Base-by-base conservation (phyloP, 106 monocot genomes). In the Posidonia australis region DNA sequence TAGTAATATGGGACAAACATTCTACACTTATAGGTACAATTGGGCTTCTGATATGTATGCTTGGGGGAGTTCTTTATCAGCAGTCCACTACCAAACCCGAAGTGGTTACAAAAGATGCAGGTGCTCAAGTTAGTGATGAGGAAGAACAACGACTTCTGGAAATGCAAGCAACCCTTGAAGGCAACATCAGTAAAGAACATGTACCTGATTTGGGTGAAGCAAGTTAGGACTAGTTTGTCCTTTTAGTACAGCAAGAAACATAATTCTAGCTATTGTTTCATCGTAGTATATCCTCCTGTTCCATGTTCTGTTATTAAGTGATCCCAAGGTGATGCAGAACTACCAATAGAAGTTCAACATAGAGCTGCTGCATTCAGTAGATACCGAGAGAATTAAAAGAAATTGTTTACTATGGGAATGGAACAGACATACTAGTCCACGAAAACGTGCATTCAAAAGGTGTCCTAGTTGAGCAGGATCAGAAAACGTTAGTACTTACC, bases 1-100 rank as follows among this genome's bases (percentile, higher is more conserved):
- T 78, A 53, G 67, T 78, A 2, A 67, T 78, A 44, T 78, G 77
- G 77, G 72, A 78, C 48, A 78, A 78, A 54, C 77, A 78, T 41
- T 78, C 77, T n/a, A 67, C 77, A 30, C 30, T 78, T 58, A 28
- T 72, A 6, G 77, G 72, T 13, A 78, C 77, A 23, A 5, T 78
- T 22, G 72, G 77, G 14, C 77, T 78, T 26, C 58, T 78, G 32
- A 54, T 78, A 53, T 78, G 77, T 54, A 78, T 78, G 77, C 22
- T 72, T 56, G 72, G 77, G 23, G 77, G 77, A 20, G 67, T 78
- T 60, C 60, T 78, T 45, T 78, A 78, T 26, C 77, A 72, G 67
- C 77, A 68, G 46, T 78, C 77, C 27, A 72, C 77, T 29, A 36
- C 21, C 46, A 78, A 78, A 36, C 46, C 77, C 10, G 72, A 78